These are phyloP conservation scores for Glycyrrhiza uralensis DNA, from an alignment of 306 rosid genomes.

Conservation along the genomic window DNA sequence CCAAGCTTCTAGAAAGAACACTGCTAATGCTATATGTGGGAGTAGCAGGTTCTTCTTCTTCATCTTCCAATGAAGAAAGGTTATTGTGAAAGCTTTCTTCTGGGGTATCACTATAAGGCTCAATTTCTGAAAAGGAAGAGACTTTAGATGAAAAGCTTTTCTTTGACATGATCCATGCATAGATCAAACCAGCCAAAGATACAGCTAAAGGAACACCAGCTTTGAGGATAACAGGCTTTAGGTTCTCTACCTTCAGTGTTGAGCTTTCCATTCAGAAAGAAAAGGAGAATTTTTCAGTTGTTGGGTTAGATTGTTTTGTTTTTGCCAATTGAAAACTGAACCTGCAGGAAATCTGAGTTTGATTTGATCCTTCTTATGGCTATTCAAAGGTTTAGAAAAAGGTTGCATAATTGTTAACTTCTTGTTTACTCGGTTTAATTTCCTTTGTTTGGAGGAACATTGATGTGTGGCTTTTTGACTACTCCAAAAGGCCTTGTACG, in stretches of 20 bases:
- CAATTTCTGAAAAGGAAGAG: conserved; percentile 4
- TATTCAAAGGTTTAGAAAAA: neutral
- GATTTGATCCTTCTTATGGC: neutral
- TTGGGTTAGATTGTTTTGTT: neutral
- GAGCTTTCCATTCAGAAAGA: conserved; percentile 44
- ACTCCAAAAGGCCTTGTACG: conserved; percentile 31
- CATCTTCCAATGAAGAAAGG: conserved; percentile 24
- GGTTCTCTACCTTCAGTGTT: conserved; percentile 33
- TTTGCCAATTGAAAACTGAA: neutral
- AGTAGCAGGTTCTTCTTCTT: conserved; percentile 4
- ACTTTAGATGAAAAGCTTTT: conserved; percentile 30
- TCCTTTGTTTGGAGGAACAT: conserved; percentile 33
- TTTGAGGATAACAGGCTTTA: conserved; percentile 54
- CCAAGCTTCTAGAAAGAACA: neutral
- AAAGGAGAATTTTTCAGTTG: neutral
- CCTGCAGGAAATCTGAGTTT: neutral
- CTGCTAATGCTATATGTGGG: neutral
- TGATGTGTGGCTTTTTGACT: conserved; percentile 45
- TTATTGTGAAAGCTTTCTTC: conserved; percentile 30
- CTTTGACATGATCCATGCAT: conserved; percentile 50
- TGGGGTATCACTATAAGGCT: neutral
- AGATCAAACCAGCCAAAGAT: conserved; percentile 60
- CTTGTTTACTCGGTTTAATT: conserved; percentile 20
- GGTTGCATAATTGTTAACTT: conserved; percentile 26
- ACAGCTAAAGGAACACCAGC: conserved; percentile 65